Evolutionary conservation across 2,329 filamentous ascomycete species (phyloP).

Genomic region (Coniochaeta pulveracea): DNA sequence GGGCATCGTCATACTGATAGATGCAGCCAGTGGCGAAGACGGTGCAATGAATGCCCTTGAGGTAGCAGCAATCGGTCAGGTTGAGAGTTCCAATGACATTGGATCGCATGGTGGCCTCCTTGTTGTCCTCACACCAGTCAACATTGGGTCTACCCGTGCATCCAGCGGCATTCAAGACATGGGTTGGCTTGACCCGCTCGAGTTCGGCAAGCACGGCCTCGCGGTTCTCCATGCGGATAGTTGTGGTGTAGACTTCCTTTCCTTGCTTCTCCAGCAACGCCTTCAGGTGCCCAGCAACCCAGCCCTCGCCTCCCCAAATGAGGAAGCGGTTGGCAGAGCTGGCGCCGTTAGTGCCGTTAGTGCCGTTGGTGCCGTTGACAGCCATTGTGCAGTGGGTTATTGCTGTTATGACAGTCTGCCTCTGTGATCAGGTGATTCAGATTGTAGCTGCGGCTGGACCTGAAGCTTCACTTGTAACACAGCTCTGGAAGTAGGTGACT

Average conservation of each 20-base stretch:
- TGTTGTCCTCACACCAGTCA: constrained; percentile 63
- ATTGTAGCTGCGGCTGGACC: no score
- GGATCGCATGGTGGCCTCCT: constrained; percentile 53
- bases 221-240: constrained; percentile 53
- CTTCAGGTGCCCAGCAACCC: constrained; percentile 52
- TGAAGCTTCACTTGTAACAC: no score
- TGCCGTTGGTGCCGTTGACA: constrained; percentile 16
- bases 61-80: constrained; percentile 48
- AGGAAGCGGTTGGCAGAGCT: constrained; percentile 34
- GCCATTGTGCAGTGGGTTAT: constrained; percentile 13
- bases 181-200: constrained; percentile 48
- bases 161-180: constrained; percentile 56
- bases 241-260: constrained; percentile 50
- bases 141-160: constrained; percentile 57
- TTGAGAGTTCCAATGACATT: constrained; percentile 57
- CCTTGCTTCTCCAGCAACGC: constrained; percentile 44
- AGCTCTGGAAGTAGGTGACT: no score
- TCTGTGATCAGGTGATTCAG: no score
- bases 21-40: constrained; percentile 59
- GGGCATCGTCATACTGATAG: constrained; percentile 50
- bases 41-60: constrained; percentile 48
- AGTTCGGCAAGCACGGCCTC: constrained; percentile 44
- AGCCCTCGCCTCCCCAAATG: constrained; percentile 54
- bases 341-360: constrained; percentile 15
- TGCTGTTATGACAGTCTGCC: no score